Evolutionary conservation across 2,329 filamentous ascomycete genomes (phyloP).

Genomic region (Lachnellula cervina): DNA sequence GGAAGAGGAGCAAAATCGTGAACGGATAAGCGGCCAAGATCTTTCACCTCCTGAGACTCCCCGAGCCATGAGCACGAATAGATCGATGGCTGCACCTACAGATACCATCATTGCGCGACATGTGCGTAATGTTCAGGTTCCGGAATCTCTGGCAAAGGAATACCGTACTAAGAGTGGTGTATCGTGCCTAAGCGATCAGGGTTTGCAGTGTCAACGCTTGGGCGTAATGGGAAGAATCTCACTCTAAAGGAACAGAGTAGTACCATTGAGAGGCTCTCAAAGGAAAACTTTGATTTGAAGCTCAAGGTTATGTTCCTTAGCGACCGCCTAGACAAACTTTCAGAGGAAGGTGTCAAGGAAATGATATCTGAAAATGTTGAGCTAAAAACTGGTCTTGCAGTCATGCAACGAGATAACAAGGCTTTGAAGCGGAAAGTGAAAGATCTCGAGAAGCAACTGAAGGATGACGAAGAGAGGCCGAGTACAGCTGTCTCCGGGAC

Average conservation of each 20-base stretch:
- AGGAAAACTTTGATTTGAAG: slow-evolving; percentile 97
- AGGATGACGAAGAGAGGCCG: slow-evolving; percentile 58
- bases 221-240: slow-evolving; percentile 62
- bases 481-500: slow-evolving; percentile 55
- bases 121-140: slow-evolving; percentile 84
- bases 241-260: slow-evolving; percentile 96
- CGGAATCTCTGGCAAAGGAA: slow-evolving; percentile 80
- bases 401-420: slow-evolving; percentile 88
- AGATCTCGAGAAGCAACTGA: slow-evolving; percentile 77
- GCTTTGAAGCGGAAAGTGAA: slow-evolving; percentile 73
- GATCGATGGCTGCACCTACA: slow-evolving; percentile 60
- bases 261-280: slow-evolving; percentile 91
- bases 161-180: slow-evolving; percentile 72
- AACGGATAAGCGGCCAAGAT: slow-evolving; percentile 46
- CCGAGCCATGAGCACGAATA: slow-evolving; percentile 48
- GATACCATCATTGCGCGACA: slow-evolving; percentile 87
- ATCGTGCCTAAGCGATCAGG: slow-evolving; percentile 50
- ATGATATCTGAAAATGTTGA: slow-evolving; percentile 98
- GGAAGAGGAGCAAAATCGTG: slow-evolving; percentile 47
- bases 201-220: slow-evolving; percentile 45
- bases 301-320: slow-evolving; percentile 97
- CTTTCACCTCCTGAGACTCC: slow-evolving; percentile 62
- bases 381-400: slow-evolving; percentile 82
- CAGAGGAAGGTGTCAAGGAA: slow-evolving; percentile 93
- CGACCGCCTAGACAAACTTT: slow-evolving; percentile 85